phyloP scores from a whole-genome alignment of 495 filamentous ascomycete genomes.

The Penicillium goetzii region DNA sequence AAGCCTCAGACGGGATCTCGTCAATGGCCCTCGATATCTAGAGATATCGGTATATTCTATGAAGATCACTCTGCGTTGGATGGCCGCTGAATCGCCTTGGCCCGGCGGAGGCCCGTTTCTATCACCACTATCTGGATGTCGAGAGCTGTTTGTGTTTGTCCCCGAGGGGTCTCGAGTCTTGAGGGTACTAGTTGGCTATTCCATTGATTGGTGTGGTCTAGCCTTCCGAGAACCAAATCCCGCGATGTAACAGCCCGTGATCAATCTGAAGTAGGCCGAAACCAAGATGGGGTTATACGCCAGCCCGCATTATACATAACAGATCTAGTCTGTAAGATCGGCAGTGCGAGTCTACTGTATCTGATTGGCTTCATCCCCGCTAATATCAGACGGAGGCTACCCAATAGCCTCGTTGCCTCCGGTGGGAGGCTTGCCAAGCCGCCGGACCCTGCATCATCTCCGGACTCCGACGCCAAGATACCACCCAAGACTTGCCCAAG shows the following conservation, averaged over 20 bases:
- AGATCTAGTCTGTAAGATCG: neutral
- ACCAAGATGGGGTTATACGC: constrained; percentile 6
- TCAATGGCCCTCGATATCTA: constrained; percentile 20
- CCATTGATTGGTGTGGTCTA: constrained; percentile 4
- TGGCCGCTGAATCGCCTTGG: constrained; percentile 25
- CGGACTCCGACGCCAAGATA: constrained; percentile 34
- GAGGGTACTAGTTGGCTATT: neutral
- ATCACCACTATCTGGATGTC: constrained; percentile 7
- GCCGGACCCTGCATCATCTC: constrained; percentile 13
- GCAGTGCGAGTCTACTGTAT: neutral
- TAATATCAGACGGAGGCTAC: constrained; percentile 3
- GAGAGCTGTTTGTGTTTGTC: constrained; percentile 7
- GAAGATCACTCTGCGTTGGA: constrained; percentile 2
- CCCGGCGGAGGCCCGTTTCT: constrained; percentile 31
- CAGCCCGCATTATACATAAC: neutral
- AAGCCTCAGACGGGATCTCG: neutral
- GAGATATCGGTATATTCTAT: constrained; percentile 7
- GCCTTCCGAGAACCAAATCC: constrained; percentile 9
- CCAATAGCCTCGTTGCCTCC: neutral
- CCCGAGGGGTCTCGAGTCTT: neutral
- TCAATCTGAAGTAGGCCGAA: neutral
- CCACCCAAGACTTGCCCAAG: constrained; percentile 27
- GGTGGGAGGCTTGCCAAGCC: constrained; percentile 20
- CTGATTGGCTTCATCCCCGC: neutral
- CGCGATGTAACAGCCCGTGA: constrained; percentile 17